Evolutionary conservation across 2,329 filamentous ascomycete genomes (phyloP).

Genomic region (Scedosporium boydii): DNA sequence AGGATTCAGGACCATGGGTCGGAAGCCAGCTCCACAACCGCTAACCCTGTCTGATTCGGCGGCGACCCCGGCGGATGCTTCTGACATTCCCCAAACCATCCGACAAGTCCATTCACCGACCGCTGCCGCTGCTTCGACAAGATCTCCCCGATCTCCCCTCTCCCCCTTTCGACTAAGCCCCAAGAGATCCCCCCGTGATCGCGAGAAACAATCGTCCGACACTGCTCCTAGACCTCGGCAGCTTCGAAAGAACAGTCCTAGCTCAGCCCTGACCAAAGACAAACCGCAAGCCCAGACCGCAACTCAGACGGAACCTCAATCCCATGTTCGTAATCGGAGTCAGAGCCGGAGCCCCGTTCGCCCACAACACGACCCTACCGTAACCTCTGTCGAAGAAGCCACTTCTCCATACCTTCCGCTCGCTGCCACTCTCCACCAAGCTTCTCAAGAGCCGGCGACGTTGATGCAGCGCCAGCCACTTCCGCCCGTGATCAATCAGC

Average conservation of each 20-base stretch:
- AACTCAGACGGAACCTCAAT: neutral
- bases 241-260: conserved; percentile 9
- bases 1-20: conserved; percentile 35
- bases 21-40: conserved; percentile 49
- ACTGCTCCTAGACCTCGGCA: conserved; percentile 5
- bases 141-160: conserved; percentile 30
- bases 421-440: conserved; percentile 16
- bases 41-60: conserved; percentile 37
- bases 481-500: neutral
- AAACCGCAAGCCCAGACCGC: neutral
- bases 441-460: conserved; percentile 12
- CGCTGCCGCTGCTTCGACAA: conserved; percentile 20
- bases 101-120: conserved; percentile 5
- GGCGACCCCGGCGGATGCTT: conserved; percentile 1
- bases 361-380: neutral
- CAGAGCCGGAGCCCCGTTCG: neutral
- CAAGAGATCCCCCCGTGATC: conserved; percentile 16
- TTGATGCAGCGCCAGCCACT: conserved; percentile 14
- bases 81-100: conserved; percentile 1
- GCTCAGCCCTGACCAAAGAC: neutral
- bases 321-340: neutral
- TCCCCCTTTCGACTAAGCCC: conserved; percentile 36
- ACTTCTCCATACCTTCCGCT: conserved; percentile 17
- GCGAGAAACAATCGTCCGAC: conserved; percentile 10
- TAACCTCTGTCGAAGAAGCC: conserved; percentile 12